These are phyloP conservation scores for Terana coerulea DNA, from an alignment of 768 basidiomycete genomes.

Conservation along the genomic window DNA sequence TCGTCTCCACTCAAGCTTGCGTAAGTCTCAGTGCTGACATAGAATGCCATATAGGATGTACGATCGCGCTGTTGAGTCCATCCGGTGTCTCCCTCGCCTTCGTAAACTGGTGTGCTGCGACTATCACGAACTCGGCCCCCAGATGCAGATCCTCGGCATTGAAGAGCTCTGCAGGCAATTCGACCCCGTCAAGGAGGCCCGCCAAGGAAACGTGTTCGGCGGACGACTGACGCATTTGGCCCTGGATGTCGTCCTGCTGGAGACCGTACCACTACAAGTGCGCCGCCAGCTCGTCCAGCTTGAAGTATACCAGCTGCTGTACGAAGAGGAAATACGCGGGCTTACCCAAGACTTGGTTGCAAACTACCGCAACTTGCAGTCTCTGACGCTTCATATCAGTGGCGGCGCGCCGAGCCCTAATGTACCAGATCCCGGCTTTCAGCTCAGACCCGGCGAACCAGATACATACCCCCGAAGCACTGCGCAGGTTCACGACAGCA, in stretches of 20 bases:
- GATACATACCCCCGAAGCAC: background rate
- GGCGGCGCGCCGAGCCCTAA: background rate
- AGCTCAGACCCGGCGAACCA: background rate
- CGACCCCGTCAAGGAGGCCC: no score
- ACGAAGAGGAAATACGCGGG: no score
- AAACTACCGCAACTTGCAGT: background rate
- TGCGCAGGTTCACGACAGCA: background rate
- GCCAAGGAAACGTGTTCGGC: background rate
- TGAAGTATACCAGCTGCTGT: constrained; percentile 1
- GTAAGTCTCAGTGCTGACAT: background rate
- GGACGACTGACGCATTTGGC: background rate
- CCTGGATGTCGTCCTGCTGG: background rate
- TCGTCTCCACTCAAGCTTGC: background rate
- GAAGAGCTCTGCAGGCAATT: background rate
- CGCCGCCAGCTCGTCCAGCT: background rate
- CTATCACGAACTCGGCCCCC: background rate
- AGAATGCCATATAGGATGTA: background rate
- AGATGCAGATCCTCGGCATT: background rate
- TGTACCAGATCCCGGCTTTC: background rate
- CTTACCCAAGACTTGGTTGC: background rate
- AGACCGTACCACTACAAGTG: background rate
- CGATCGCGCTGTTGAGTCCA: no score
- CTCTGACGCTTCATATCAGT: constrained; percentile 1
- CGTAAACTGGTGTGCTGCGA: background rate
- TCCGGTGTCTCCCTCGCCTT: background rate